phyloP scores from a whole-genome alignment of 2,329 filamentous ascomycete species.

The Verruconis gallopava region DNA sequence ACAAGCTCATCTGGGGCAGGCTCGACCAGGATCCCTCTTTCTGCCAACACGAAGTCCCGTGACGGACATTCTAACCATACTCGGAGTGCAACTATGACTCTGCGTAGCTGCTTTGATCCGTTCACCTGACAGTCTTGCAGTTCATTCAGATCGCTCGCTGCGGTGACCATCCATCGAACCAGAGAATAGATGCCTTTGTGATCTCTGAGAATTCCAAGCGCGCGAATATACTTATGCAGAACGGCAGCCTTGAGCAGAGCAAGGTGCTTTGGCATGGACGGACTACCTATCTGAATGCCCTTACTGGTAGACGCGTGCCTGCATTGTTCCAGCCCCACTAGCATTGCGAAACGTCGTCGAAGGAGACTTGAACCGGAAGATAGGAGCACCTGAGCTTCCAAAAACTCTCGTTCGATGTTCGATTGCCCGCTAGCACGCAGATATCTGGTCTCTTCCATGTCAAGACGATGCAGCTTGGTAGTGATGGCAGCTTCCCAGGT shows the following conservation, averaged over 20 bases:
- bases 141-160: constrained; percentile 28
- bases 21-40: constrained; percentile 9
- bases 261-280: constrained; percentile 20
- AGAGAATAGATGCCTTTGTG: constrained; percentile 43
- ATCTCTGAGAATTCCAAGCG: constrained; percentile 49
- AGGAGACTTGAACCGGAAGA: background rate
- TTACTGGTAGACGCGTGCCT: too few species aligned
- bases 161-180: constrained; percentile 44
- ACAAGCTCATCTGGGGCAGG: constrained; percentile 20
- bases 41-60: constrained; percentile 8
- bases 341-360: background rate
- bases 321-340: background rate
- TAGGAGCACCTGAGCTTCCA: background rate
- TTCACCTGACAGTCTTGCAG: constrained; percentile 15
- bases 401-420: background rate
- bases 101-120: constrained; percentile 20
- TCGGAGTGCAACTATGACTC: constrained; percentile 26
- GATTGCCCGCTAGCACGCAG: background rate
- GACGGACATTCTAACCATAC: constrained; percentile 28
- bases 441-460: background rate
- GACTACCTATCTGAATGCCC: too few species aligned
- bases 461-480: background rate
- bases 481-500: background rate
- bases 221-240: constrained; percentile 49
- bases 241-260: constrained; percentile 33